Percentiles rank a stretch among this genome's conserved stretches.
phyloP scores from a whole-genome alignment of 768 basidiomycete species.

The Amanita subjunquillea region DNA sequence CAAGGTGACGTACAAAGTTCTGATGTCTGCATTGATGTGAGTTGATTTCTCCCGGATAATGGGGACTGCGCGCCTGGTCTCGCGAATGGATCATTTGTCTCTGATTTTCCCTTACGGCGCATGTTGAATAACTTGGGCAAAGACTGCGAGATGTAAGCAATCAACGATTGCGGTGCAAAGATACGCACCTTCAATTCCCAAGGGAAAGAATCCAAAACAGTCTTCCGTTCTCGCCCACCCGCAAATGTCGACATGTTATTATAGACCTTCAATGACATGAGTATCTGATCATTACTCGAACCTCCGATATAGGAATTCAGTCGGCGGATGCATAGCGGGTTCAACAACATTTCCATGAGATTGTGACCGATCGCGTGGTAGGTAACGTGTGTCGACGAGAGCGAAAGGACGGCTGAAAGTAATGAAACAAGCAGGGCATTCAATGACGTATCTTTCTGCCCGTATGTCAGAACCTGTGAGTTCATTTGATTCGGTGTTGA shows the following conservation, averaged over 20 bases:
- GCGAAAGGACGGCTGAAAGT: constrained; percentile 46
- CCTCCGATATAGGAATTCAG: constrained; percentile 56
- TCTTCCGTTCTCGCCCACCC: constrained; percentile 53
- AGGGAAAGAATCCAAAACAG: constrained; percentile 56
- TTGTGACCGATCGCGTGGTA: constrained; percentile 54
- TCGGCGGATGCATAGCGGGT: constrained; percentile 40
- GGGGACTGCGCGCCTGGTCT: constrained; percentile 42
- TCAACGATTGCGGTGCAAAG: background rate
- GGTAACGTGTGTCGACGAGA: constrained; percentile 61
- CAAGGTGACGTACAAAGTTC: constrained; percentile 65
- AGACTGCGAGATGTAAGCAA: constrained; percentile 27
- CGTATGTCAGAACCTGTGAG: background rate
- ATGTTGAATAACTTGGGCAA: constrained; percentile 59
- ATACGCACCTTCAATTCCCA: constrained; percentile 67
- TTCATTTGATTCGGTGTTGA: background rate
- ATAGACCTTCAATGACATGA: constrained; percentile 57
- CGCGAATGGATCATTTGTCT: constrained; percentile 28
- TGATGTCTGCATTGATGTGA: constrained; percentile 47
- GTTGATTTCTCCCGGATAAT: background rate
- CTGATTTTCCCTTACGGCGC: constrained; percentile 49
- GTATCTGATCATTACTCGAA: constrained; percentile 52
- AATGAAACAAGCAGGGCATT: constrained; percentile 37
- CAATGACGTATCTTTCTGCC: constrained; percentile 27
- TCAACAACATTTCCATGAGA: constrained; percentile 51
- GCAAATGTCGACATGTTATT: constrained; percentile 52